These are phyloP conservation scores for Erodium chrysanthum DNA, from an alignment of 441 rosid species.

Conservation along the genomic window DNA sequence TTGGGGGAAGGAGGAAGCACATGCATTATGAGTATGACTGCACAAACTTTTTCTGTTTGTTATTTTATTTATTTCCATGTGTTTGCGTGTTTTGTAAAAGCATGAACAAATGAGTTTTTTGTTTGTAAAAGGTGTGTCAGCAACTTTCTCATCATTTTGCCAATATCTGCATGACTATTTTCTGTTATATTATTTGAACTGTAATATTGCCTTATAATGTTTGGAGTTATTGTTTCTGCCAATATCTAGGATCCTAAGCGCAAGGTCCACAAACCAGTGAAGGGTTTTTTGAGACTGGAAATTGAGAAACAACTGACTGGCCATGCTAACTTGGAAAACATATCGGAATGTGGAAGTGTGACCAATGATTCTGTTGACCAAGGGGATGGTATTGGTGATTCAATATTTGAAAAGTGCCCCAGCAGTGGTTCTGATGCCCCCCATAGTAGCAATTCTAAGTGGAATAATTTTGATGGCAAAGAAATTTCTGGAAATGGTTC, in stretches of 20 bases:
- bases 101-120: background rate
- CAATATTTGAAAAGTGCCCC: slow-evolving; percentile 50
- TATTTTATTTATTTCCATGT: too few relatives aligned
- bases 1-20: slow-evolving; percentile 3
- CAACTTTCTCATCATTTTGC: background rate
- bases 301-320: slow-evolving; percentile 85
- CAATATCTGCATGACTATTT: background rate
- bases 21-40: background rate
- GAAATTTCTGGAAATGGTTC: slow-evolving; percentile 55
- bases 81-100: background rate
- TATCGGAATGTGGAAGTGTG: slow-evolving; percentile 81
- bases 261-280: slow-evolving; percentile 92
- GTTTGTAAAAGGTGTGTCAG: background rate
- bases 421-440: slow-evolving; percentile 63
- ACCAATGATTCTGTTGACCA: slow-evolving; percentile 78
- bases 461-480: slow-evolving; percentile 47
- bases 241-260: slow-evolving; percentile 76
- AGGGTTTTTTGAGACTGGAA: slow-evolving; percentile 80
- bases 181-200: background rate
- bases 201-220: background rate
- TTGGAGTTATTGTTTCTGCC: slow-evolving; percentile 19
- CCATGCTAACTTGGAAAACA: slow-evolving; percentile 61
- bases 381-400: slow-evolving; percentile 46
- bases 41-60: too few relatives aligned
- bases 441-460: slow-evolving; percentile 49